Conservation (phyloP, 495 filamentous ascomycete species). For the Penicillium paxilli region DNA sequence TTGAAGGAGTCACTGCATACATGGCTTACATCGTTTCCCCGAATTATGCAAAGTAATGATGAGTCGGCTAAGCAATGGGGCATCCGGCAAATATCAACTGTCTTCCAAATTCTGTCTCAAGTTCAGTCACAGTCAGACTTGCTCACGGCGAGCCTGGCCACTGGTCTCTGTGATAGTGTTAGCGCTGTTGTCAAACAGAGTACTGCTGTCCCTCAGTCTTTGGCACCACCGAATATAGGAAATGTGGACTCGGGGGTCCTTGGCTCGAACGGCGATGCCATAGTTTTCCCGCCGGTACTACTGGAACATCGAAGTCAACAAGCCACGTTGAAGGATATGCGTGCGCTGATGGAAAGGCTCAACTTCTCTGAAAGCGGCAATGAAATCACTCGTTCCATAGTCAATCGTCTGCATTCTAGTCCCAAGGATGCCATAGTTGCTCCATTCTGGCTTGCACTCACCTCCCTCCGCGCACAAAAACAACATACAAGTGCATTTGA, state of each 20-base stretch:
- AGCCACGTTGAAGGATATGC: conserved; percentile 54
- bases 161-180: conserved; percentile 49
- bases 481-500: conserved; percentile 55
- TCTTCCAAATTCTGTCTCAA: conserved; percentile 66
- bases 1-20: conserved; percentile 73
- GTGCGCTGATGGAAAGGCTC: conserved; percentile 41
- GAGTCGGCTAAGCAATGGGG: conserved; percentile 71
- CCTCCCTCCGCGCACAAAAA: conserved; percentile 58
- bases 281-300: conserved; percentile 48
- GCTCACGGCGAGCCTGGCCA: conserved; percentile 66
- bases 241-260: conserved; percentile 27
- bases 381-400: conserved; percentile 55
- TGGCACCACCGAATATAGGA: conserved; percentile 14
- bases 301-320: conserved; percentile 66
- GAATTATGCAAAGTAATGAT: conserved; percentile 82
- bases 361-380: conserved; percentile 40
- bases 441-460: conserved; percentile 80
- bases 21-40: conserved; percentile 78
- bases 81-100: conserved; percentile 70
- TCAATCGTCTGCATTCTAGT: conserved; percentile 56
- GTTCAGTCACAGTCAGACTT: conserved; percentile 67
- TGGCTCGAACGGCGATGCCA: conserved; percentile 17
- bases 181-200: conserved; percentile 35
- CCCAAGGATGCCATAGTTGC: conserved; percentile 60
- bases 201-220: conserved; percentile 26